Evolutionary conservation across 1,139 yeast species (phyloP).

Genomic region (Blastobotrys apis): DNA sequence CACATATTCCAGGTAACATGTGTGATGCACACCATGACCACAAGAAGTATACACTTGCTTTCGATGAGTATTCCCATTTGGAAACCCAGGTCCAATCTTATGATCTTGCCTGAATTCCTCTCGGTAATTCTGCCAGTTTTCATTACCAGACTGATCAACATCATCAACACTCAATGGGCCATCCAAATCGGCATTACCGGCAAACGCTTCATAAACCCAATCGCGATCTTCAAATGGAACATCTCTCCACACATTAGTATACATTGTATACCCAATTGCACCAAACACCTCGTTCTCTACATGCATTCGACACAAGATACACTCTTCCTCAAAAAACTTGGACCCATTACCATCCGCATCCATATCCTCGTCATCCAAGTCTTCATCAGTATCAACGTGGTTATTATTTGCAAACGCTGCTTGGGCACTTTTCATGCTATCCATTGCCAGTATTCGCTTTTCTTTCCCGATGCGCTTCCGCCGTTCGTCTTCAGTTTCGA

Average conservation of each 20-base stretch:
- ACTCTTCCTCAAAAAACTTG: slow-evolving; percentile 74
- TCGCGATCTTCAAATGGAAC: slow-evolving; percentile 61
- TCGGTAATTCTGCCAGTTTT: slow-evolving; percentile 41
- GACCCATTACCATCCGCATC: slow-evolving; percentile 42
- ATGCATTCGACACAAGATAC: slow-evolving; percentile 87
- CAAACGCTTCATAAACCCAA: slow-evolving; percentile 64
- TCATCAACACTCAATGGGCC: slow-evolving; percentile 31
- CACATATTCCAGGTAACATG: slow-evolving; percentile 66
- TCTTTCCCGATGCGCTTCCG: slow-evolving; percentile 68
- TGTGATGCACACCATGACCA: slow-evolving; percentile 90
- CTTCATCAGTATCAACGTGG: slow-evolving; percentile 25
- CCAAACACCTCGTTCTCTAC: slow-evolving; percentile 73
- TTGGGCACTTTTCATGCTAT: slow-evolving; percentile 71
- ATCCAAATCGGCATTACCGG: slow-evolving; percentile 52
- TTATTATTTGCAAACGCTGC: slow-evolving; percentile 56
- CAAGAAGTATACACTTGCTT: slow-evolving; percentile 70
- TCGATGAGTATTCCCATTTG: slow-evolving; percentile 35
- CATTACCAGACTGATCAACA: slow-evolving; percentile 30
- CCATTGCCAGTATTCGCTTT: slow-evolving; percentile 69
- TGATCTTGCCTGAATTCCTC: slow-evolving; percentile 36
- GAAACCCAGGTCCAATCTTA: slow-evolving; percentile 72
- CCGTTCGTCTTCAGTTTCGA: slow-evolving; percentile 48
- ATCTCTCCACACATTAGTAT: slow-evolving; percentile 56
- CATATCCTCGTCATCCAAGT: slow-evolving; percentile 26
- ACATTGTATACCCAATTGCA: slow-evolving; percentile 55